Percentiles rank a stretch among this genome's conserved stretches.
Conservation (phyloP, 2,329 filamentous ascomycete genomes). For the Cladosporium sp. region DNA sequence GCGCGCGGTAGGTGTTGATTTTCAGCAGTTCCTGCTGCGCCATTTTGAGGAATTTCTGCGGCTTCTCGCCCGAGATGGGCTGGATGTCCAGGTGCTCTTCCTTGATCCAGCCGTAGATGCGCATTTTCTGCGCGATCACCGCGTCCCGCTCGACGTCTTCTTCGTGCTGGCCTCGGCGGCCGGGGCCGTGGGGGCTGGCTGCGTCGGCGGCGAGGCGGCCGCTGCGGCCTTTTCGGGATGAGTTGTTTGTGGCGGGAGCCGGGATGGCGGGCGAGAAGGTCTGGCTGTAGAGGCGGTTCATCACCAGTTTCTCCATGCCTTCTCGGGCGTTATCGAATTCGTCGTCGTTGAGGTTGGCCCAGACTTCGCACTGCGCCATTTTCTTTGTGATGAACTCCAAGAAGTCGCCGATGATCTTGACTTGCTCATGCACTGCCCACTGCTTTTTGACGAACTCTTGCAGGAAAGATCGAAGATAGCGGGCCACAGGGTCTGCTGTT, state of each 20-base stretch:
- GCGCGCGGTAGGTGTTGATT: slow-evolving; percentile 95
- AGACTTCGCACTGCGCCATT: slow-evolving; percentile 96
- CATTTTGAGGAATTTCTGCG: slow-evolving; percentile 79
- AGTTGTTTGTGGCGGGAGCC: slow-evolving; percentile 63
- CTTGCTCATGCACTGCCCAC: slow-evolving; percentile 99
- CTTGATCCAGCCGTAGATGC: slow-evolving; percentile 91
- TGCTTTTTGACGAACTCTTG: slow-evolving; percentile 95
- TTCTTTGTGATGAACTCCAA: slow-evolving; percentile 96
- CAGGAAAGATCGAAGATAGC: slow-evolving; percentile 91
- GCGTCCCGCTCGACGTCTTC: slow-evolving; percentile 97
- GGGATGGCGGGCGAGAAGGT: slow-evolving; percentile 95
- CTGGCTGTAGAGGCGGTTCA: slow-evolving; percentile 94
- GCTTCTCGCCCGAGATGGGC: slow-evolving; percentile 70
- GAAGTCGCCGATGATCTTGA: slow-evolving; percentile 98
- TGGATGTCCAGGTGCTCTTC: slow-evolving; percentile 94
- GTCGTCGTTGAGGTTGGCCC: slow-evolving; percentile 90
- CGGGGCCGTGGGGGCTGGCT: slow-evolving; percentile 58
- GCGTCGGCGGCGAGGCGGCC: slow-evolving; percentile 38
- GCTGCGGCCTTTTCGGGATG: slow-evolving; percentile 65
- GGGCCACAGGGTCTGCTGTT: slow-evolving; percentile 95
- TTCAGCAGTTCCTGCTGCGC: slow-evolving; percentile 94
- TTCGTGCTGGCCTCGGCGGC: slow-evolving; percentile 91
- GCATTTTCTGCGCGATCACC: slow-evolving; percentile 92
- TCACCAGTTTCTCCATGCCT: slow-evolving; percentile 99
- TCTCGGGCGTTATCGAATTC: slow-evolving; percentile 98